Base-by-base conservation (phyloP, 768 basidiomycete species). In the Lactarius trivialis region DNA sequence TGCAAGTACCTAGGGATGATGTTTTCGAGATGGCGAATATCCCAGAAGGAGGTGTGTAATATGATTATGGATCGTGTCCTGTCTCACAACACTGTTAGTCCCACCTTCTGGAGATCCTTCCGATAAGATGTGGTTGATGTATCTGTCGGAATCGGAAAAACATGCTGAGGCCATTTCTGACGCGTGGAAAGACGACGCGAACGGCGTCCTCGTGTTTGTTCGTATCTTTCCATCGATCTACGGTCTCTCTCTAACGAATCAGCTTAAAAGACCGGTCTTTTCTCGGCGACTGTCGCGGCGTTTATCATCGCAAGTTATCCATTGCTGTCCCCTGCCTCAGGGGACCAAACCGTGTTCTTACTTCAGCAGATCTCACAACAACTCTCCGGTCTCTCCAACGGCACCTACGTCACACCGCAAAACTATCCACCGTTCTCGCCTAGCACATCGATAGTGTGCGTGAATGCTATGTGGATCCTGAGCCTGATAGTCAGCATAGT, bases 281-380 rank as follows among this genome's bases (percentile, higher is more conserved):
- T 69, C 62, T 68, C 68, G 24, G 67, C 68, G 2, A 65, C 65
- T 21, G 54, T 66, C 8, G 68, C 67, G 4, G 62, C 65, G 2
- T 66, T 69, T 48, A 52, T 66, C 45, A 50, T 68, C 24, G 45
- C 24, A 24, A 48, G 45, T 6, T 48, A 48, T 48, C 24, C 24
- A 9, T 14, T 24, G 24, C 24, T 48, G 24, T 48, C 45, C 14
- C 24, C 45, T 2, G 24, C 21, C 43, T 45, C 43, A 12, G 43
- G 67, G 8, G 59, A 58, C n/a, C 28, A 68, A 28, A 41, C 61
- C 12, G 30, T 21, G 3, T 21, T 48, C 14, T 9, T 62, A 0
- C 61, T 62, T 11, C 33, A 33, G 32, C 59, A 49, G 37, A 64
- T 64, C 33, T 64, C 53, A 7, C 50, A 45, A 17, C 60, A 65